Base-by-base conservation (phyloP, 371 early-diverging fungal species). In the Mucor irregularis region DNA sequence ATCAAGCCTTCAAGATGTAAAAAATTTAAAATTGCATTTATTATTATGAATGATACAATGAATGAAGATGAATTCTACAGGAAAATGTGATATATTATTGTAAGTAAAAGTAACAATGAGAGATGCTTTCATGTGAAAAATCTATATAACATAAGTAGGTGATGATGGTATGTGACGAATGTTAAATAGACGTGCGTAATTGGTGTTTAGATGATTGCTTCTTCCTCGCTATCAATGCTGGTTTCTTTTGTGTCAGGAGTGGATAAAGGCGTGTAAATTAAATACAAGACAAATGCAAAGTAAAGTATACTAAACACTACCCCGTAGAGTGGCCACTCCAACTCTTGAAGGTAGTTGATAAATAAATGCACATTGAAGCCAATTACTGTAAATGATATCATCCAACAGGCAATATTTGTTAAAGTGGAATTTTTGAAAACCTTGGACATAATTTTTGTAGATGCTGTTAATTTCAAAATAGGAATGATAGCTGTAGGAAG, bases 401-500 rank as follows among this genome's bases (percentile, higher is more conserved):
- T 44, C 54, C 76, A 77, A n/a, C 70, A 74, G 2, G 68, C 52
- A 4, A 53, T 22, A 19, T 65, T 62, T 13, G 70, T 63, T 0
- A 49, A 3, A 14, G 51, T 45, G 3, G 73, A 69, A 40, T 73
- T 76, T 35, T 65, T 71, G 53, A 84, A 84, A 11, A 58, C 64
- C 0, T 57, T 39, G 0, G 82, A 78, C 73, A 87, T 81, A 7
- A 85, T 66, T n/a, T 62, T 58, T 5, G 58, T 61, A 2, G 78
- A 69, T 14, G 75, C 61, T 40, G 83, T 83, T 8, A 90, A 64
- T 47, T 82, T 84, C 17, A 89, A 65, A n/a, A 90, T 73, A 14
- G 90, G 90, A 30, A 89, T 81, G 6, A 90, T 65, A 0, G 89
- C 87, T 22, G 83, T 81, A 7, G 90, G 90, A 46, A 90, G 78